Evolutionary conservation across 2,329 filamentous ascomycete genomes (phyloP).

Genomic region (Colletotrichum agaves): DNA sequence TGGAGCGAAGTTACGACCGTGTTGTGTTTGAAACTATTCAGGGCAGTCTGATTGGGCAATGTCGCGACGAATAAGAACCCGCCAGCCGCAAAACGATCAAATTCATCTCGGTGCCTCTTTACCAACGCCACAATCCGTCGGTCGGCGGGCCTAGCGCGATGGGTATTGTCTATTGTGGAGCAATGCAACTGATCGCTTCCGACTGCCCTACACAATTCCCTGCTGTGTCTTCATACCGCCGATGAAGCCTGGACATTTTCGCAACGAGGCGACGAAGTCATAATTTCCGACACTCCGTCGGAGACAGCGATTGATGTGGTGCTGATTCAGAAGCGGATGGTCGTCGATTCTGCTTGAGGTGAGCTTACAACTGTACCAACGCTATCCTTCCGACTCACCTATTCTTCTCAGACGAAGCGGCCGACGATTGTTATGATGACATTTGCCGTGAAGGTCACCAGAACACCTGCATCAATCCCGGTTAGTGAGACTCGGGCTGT

Average conservation of each 20-base stretch:
- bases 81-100: background rate
- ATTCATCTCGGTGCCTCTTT: constrained; percentile 7
- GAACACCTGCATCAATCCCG: constrained; percentile 2
- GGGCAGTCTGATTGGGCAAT: background rate
- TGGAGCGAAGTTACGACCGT: background rate
- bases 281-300: background rate
- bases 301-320: background rate
- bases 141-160: background rate
- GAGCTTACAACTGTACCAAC: constrained; percentile 17
- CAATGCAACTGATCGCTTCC: background rate
- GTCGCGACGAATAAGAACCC: constrained; percentile 12
- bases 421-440: background rate
- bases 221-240: background rate
- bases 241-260: background rate
- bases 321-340: background rate
- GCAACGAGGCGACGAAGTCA: background rate
- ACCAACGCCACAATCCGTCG: constrained; percentile 17
- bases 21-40: background rate
- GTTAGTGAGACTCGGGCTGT: constrained; percentile 12
- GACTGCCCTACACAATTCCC: background rate
- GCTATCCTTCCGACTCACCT: background rate
- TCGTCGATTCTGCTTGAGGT: background rate
- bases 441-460: background rate
- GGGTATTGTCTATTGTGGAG: background rate
- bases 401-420: background rate